A percentile compares a stretch with the other conserved stretches of the same genome.
Conservation (phyloP, 768 basidiomycete genomes). For the Nevesoporus exiguus region DNA sequence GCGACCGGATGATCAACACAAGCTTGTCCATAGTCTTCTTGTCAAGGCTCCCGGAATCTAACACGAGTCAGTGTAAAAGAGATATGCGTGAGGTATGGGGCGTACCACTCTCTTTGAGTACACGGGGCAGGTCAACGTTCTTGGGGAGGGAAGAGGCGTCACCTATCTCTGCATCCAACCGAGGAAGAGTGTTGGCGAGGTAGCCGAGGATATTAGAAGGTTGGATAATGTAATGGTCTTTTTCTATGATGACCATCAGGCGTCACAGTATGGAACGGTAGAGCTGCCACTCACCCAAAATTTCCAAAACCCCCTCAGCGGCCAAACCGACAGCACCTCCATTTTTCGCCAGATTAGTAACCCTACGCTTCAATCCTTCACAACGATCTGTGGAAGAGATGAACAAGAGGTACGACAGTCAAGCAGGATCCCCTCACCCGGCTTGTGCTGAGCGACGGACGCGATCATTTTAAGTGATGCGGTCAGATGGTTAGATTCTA, state of each 20-base stretch:
- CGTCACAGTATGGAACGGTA: background rate
- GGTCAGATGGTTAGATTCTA: background rate
- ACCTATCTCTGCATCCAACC: background rate
- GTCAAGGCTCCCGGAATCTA: background rate
- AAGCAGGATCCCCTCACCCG: background rate
- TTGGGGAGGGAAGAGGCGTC: background rate
- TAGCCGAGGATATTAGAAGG: conserved; percentile 4
- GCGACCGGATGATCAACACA: background rate
- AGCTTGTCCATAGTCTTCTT: background rate
- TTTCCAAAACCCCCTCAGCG: conserved; percentile 3
- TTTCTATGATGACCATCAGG: background rate
- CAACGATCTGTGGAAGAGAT: background rate
- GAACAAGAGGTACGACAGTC: background rate
- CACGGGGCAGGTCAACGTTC: background rate
- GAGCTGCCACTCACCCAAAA: background rate
- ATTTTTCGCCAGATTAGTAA: background rate
- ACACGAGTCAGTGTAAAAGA: background rate
- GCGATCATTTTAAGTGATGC: conserved; percentile 3
- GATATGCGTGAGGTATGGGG: too few relatives aligned
- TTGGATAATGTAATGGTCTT: background rate
- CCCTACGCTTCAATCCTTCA: background rate
- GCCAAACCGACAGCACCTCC: background rate
- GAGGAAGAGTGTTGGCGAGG: background rate
- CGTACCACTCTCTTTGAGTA: background rate
- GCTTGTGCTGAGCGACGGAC: background rate